phyloP scores from a whole-genome alignment of 306 rosid species.

The Citrullus mucosospermus region DNA sequence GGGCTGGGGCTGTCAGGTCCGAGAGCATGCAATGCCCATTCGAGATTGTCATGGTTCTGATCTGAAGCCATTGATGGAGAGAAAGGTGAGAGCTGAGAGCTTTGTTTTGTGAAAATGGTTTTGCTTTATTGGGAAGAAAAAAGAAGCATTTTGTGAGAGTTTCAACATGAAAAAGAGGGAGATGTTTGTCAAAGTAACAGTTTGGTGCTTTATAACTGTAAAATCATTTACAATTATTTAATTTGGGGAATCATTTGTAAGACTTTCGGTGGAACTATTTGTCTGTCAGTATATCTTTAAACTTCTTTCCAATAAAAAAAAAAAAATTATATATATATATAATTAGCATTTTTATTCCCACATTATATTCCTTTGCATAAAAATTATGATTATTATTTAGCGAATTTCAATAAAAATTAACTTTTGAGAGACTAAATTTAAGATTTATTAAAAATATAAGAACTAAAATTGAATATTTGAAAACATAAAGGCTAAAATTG shows the following conservation, averaged over 20 bases:
- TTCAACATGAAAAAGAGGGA: neutral
- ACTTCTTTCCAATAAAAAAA: neutral
- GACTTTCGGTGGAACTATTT: slow-evolving; percentile 7
- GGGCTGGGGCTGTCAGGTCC: slow-evolving; percentile 33
- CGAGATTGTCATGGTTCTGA: slow-evolving; percentile 43
- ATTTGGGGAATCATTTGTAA: neutral
- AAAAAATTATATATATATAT: no score
- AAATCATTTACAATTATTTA: neutral
- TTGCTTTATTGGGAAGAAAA: slow-evolving; percentile 11
- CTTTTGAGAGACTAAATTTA: no score
- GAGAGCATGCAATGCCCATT: slow-evolving; percentile 44
- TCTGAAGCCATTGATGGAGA: slow-evolving; percentile 44
- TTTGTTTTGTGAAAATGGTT: neutral
- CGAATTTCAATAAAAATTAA: no score
- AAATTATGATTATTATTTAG: no score
- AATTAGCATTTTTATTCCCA: no score
- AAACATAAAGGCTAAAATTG: no score
- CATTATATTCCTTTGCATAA: no score
- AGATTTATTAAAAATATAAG: no score
- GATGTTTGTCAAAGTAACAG: neutral
- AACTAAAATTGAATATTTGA: no score
- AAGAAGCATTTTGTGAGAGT: neutral
- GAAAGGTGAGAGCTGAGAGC: slow-evolving; percentile 9
- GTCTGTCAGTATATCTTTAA: neutral
- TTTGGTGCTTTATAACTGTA: slow-evolving; percentile 2